Conservation (phyloP, 2,329 filamentous ascomycete genomes). For the Exserohilum turcica region DNA sequence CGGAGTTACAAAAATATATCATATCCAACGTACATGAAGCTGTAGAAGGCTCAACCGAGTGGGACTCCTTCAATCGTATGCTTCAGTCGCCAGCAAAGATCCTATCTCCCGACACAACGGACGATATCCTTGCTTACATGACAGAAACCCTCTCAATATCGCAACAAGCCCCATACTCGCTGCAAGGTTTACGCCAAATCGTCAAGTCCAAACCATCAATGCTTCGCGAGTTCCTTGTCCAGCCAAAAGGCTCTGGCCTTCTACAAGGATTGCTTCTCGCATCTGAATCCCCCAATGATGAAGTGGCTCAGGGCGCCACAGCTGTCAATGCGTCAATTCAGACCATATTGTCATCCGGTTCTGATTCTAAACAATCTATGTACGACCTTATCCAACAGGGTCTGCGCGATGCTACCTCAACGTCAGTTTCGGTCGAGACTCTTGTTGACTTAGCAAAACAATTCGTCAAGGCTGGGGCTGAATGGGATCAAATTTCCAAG, state of each 20-base stretch:
- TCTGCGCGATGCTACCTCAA: slow-evolving; percentile 52
- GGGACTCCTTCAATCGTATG: slow-evolving; percentile 46
- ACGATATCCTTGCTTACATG: slow-evolving; percentile 47
- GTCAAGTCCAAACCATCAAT: slow-evolving; percentile 48
- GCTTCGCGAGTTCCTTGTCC: slow-evolving; percentile 52
- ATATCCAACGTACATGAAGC: slow-evolving; percentile 35
- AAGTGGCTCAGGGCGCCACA: slow-evolving; percentile 53
- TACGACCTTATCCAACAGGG: slow-evolving; percentile 60
- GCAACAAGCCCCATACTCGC: slow-evolving; percentile 38
- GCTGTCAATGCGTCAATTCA: slow-evolving; percentile 47
- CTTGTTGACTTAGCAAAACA: slow-evolving; percentile 61
- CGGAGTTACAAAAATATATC: slow-evolving; percentile 46
- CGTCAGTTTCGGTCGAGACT: slow-evolving; percentile 58
- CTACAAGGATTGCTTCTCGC: slow-evolving; percentile 59
- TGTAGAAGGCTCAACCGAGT: slow-evolving; percentile 41
- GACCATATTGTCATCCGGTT: slow-evolving; percentile 44
- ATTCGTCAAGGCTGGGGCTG: slow-evolving; percentile 45
- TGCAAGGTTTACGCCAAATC: slow-evolving; percentile 55
- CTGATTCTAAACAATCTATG: slow-evolving; percentile 52
- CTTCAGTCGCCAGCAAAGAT: slow-evolving; percentile 42
- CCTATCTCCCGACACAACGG: slow-evolving; percentile 44
- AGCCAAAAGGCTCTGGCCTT: slow-evolving; percentile 55
- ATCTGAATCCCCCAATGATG: slow-evolving; percentile 59
- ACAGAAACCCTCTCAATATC: slow-evolving; percentile 47
- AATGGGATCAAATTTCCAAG: slow-evolving; percentile 44